Evolutionary conservation across 768 basidiomycete species (phyloP).

Genomic region (Podaxis sp.): DNA sequence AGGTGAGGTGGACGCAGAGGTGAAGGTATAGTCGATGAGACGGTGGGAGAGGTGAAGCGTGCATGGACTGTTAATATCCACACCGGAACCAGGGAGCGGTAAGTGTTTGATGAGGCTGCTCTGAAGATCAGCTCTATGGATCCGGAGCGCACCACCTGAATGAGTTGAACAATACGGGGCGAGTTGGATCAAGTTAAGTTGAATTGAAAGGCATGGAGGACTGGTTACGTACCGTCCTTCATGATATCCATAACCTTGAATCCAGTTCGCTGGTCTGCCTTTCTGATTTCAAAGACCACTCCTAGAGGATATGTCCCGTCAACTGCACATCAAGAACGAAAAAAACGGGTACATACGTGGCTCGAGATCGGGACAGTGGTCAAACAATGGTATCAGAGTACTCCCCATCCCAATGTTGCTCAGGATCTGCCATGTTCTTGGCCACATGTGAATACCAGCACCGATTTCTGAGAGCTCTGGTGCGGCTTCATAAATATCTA

Average conservation of each 20-base stretch:
- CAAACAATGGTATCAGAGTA: constrained; percentile 16
- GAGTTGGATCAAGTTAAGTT: too few relatives aligned
- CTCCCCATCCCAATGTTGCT: constrained; percentile 14
- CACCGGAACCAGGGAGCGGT: constrained; percentile 22
- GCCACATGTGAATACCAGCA: constrained; percentile 43
- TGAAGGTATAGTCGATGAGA: constrained; percentile 39
- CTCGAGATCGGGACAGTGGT: constrained; percentile 17
- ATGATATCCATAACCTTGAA: constrained; percentile 14
- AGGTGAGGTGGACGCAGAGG: neutral
- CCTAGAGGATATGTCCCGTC: constrained; percentile 13
- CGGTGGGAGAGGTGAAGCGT: constrained; percentile 48
- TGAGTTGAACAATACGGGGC: neutral
- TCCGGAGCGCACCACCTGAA: constrained; percentile 8
- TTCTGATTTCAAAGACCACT: constrained; percentile 29
- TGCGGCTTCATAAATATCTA: constrained; percentile 45
- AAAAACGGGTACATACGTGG: constrained; percentile 11
- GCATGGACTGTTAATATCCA: constrained; percentile 23
- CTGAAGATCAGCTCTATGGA: constrained; percentile 65
- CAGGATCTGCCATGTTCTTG: constrained; percentile 17
- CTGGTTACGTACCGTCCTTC: constrained; percentile 3
- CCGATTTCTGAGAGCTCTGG: constrained; percentile 40
- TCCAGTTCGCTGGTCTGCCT: constrained; percentile 27
- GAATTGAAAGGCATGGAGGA: too few relatives aligned
- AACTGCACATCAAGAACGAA: neutral
- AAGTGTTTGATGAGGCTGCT: constrained; percentile 46